Base-by-base conservation (phyloP, 306 rosid species). In the Comarum palustre region DNA sequence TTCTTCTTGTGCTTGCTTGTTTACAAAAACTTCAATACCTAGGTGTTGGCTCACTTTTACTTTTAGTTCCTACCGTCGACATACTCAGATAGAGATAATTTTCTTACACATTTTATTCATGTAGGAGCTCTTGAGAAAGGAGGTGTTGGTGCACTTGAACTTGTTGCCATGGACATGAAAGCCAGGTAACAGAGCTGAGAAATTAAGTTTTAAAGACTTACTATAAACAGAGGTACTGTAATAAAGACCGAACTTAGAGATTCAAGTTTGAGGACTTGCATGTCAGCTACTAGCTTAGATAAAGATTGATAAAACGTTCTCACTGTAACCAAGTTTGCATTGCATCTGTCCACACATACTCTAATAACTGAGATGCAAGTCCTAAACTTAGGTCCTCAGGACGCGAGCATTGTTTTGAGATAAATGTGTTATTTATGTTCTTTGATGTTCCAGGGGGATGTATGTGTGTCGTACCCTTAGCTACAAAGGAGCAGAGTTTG, bases 151-250 rank as follows among this genome's bases (percentile, higher is more conserved):
- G 99, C 99, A 66, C 85, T 94, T 5, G 99, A 94, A 90, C 90
- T 94, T 85, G 99, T 94, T 86, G 99, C 99, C 75, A 94, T 94
- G 99, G 99, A 94, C 87, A 91, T 94, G 99, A 94, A 94, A 94
- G 97, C 99, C 78, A 94, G 97, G 99, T 92, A 80, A 29, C 57
- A 77, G 65, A 48, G 66, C 67, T 81, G 63, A 50, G 68, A 69
- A 68, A 19, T 38, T 34, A 60, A 1, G 4, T 54, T 66, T 42
- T 60, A 17, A 31, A 51, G 16, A 29, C 54, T 34, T 52, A 6
- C 29, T 43, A 75, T 20, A 25, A 69, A 32, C 65, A 24, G 12
- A 54, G 10, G 3, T 6, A 16, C 22, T 71, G 54, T 2, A 39
- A 39, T 57, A 48, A 27, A 46, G 42, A 72, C 15, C 55, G 19